Base-by-base conservation (phyloP, 768 basidiomycete genomes). In the Hortiboletus campestris region DNA sequence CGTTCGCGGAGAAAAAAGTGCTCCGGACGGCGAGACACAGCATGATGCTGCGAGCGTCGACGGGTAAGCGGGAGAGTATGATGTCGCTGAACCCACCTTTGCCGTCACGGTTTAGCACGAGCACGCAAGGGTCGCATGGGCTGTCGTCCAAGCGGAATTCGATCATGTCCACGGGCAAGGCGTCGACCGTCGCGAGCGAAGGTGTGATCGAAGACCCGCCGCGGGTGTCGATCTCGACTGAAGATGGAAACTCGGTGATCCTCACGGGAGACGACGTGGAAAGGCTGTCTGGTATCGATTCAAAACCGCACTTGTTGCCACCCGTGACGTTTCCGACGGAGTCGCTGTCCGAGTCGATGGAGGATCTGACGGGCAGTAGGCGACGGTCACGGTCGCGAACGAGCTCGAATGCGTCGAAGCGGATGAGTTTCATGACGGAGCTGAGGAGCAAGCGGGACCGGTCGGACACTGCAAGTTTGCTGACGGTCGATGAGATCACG, bases 401-500 rank as follows among this genome's bases (percentile, higher is more conserved):
- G 46, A 78, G 80, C 40, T 86, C 81, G 36, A 74, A 70, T 34
- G 74, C 69, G 16, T 82, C 77, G 40, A 83, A 81, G 60, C 84
- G 91, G 6, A 80, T 86, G 76, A 93, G 91, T 66, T 88, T 84
- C 68, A 87, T 90, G 76, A 88, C 86, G 2, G 91, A 93, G 65
- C 69, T 92, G 53, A 78, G 90, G 56, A 89, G 84, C 69, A 90
- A 85, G 68, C 84, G 89, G 20, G 93, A 97, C 64, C 78, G 82
- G 38, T 90, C 89, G 0, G 94, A 96, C 65, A 92, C 93, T 9
- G 92, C 91, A 5, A 94, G 91, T 62, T 74, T 98, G 64, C 80
- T 98, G 72, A 99, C 96, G 0, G 91, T 99, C 22, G 96, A 99
- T 66, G 94, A 99, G 73, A 97, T 99, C 64, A 98, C 97, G 0